Conservation (phyloP, 768 basidiomycete species). For the Termitomyces sp. region DNA sequence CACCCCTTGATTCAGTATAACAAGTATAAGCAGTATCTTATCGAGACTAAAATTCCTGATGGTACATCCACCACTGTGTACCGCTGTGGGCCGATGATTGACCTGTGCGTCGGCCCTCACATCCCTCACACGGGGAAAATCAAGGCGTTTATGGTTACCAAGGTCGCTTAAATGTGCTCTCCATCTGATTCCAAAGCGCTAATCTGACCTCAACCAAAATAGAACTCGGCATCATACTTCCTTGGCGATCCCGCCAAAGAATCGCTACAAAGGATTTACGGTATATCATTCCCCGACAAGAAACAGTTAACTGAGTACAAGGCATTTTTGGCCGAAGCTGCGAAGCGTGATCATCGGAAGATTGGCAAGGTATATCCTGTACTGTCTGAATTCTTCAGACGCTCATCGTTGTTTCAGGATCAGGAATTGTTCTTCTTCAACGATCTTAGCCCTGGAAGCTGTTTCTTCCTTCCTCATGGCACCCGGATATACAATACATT, state of each 20-base stretch:
- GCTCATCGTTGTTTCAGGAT: constrained; percentile 40
- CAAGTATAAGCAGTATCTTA: constrained; percentile 95
- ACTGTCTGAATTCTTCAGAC: not conserved
- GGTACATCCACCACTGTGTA: constrained; percentile 97
- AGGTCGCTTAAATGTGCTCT: constrained; percentile 40
- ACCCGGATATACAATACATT: constrained; percentile 95
- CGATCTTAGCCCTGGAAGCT: constrained; percentile 90
- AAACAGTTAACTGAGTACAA: constrained; percentile 95
- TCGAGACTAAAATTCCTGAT: constrained; percentile 92
- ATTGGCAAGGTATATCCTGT: constrained; percentile 65
- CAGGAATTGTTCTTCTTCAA: constrained; percentile 99
- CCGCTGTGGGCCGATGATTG: constrained; percentile 97
- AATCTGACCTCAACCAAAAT: not conserved
- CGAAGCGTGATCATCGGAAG: constrained; percentile 95
- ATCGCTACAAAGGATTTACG: constrained; percentile 92
- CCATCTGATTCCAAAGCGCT: not conserved
- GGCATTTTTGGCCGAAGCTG: constrained; percentile 91
- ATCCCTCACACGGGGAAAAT: constrained; percentile 97
- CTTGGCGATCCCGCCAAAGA: constrained; percentile 91
- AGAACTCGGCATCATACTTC: constrained; percentile 99
- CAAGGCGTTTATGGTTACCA: constrained; percentile 96
- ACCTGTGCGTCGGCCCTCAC: constrained; percentile 95
- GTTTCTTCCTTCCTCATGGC: constrained; percentile 97
- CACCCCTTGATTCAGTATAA: constrained; percentile 67
- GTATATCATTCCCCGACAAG: constrained; percentile 98